phyloP scores from a whole-genome alignment of 768 basidiomycete species.

The Tricholoma sp. region DNA sequence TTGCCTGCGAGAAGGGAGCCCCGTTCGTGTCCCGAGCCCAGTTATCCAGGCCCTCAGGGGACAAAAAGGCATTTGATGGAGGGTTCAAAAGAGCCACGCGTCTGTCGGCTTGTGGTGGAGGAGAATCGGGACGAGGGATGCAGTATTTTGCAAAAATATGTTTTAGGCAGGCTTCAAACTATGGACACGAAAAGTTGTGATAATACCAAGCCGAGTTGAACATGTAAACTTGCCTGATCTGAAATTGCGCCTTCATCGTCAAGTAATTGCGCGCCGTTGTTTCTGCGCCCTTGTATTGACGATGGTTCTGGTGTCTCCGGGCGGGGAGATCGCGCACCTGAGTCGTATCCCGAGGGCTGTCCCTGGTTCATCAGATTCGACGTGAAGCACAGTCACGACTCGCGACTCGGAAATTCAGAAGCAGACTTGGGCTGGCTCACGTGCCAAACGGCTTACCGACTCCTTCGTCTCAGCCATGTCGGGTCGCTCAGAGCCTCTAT shows the following conservation, averaged over 20 bases:
- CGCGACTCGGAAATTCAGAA: no score
- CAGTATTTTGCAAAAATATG: slow-evolving; percentile 83
- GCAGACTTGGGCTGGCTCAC: background rate
- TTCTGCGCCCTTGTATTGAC: slow-evolving; percentile 54
- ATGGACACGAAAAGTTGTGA: slow-evolving; percentile 1
- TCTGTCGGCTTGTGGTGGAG: slow-evolving; percentile 13
- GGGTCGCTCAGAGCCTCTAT: slow-evolving; percentile 65
- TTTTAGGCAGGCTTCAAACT: slow-evolving; percentile 67
- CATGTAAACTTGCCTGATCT: slow-evolving; percentile 40
- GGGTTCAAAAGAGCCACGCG: slow-evolving; percentile 37
- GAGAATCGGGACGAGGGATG: slow-evolving; percentile 33
- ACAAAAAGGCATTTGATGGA: slow-evolving; percentile 52
- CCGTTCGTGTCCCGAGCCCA: slow-evolving; percentile 84
- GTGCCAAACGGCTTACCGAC: background rate
- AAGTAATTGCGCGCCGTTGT: slow-evolving; percentile 50
- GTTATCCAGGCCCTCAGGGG: slow-evolving; percentile 57
- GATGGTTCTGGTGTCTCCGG: slow-evolving; percentile 61
- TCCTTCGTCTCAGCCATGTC: slow-evolving; percentile 14
- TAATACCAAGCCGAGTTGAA: background rate
- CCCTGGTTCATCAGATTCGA: slow-evolving; percentile 2
- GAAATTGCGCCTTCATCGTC: slow-evolving; percentile 70
- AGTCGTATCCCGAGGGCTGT: slow-evolving; percentile 12
- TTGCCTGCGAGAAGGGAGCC: slow-evolving; percentile 69
- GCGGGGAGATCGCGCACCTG: slow-evolving; percentile 41
- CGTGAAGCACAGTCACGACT: background rate